Conservation (phyloP, 139 green algal genomes). For the Auxenochlorella pyrenoidosa region DNA sequence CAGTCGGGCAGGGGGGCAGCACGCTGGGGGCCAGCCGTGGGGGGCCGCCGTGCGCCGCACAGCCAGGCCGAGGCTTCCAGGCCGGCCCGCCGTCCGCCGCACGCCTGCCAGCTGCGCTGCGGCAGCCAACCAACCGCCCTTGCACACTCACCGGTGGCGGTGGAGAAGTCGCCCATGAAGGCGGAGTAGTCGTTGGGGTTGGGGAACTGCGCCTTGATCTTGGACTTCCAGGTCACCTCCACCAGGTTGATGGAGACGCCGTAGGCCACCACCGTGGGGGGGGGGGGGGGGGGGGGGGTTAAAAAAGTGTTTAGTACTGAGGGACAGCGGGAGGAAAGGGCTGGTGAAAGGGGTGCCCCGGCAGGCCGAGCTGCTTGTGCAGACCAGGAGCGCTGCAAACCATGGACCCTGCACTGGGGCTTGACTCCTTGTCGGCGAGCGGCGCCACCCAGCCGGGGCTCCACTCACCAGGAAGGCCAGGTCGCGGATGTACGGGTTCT, state of each 20-base stretch:
- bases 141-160: conserved; percentile 42
- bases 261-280: conserved; percentile 88
- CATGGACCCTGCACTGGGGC: no score
- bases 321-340: neutral
- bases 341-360: no score
- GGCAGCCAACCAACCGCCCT: conserved; percentile 35
- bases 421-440: no score
- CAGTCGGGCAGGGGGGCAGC: neutral
- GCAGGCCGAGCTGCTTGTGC: neutral
- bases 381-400: neutral
- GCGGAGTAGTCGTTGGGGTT: conserved; percentile 96
- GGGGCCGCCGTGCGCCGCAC: neutral
- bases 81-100: no score
- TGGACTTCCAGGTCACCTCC: conserved; percentile 99
- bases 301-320: no score
- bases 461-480: conserved; percentile 89
- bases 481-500: conserved; percentile 95
- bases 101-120: no score
- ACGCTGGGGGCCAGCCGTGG: neutral
- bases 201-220: conserved; percentile 99
- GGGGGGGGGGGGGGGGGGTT: neutral
- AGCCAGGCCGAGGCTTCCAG: no score
- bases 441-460: no score
- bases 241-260: conserved; percentile 99
- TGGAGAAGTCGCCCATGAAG: conserved; percentile 94